phyloP scores from a whole-genome alignment of 164 flowering plant species.

The Magnolia kwangsiensis region DNA sequence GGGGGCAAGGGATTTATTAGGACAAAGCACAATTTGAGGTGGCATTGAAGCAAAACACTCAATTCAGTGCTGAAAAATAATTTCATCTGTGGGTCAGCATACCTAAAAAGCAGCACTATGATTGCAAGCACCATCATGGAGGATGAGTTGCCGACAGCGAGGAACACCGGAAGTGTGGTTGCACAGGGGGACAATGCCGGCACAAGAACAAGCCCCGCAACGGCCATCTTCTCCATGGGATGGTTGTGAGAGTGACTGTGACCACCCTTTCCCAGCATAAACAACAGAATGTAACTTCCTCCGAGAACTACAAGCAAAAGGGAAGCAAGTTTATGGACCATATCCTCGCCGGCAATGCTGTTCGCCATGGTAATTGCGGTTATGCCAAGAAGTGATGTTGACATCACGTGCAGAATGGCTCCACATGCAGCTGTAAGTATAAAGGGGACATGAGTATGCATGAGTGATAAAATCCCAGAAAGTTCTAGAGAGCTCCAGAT shows the following conservation, averaged over 20 bases:
- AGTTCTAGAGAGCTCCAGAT: neutral
- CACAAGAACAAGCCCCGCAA: slow-evolving; percentile 94
- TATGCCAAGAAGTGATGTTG: slow-evolving; percentile 92
- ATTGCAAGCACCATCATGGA: slow-evolving; percentile 98
- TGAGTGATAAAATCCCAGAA: neutral
- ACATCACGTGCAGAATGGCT: slow-evolving; percentile 89
- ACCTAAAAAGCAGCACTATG: slow-evolving; percentile 93
- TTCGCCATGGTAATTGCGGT: slow-evolving; percentile 93
- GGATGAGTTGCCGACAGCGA: slow-evolving; percentile 95
- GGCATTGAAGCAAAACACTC: no score
- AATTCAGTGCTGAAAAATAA: no score
- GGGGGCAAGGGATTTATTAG: no score
- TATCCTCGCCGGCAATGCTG: slow-evolving; percentile 97
- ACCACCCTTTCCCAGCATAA: slow-evolving; percentile 79
- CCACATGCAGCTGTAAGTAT: slow-evolving; percentile 89
- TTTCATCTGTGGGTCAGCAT: neutral
- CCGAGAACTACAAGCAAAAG: slow-evolving; percentile 86
- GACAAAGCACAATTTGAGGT: no score
- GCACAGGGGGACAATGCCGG: slow-evolving; percentile 99
- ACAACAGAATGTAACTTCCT: slow-evolving; percentile 71
- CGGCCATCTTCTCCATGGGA: slow-evolving; percentile 99
- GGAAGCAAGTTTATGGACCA: slow-evolving; percentile 95
- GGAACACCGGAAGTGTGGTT: slow-evolving; percentile 97
- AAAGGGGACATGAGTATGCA: neutral
- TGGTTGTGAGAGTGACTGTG: slow-evolving; percentile 92